Evolutionary conservation across 1,284 basidiomycete genomes (phyloP).

Genomic region (Moesziomyces sp.): DNA sequence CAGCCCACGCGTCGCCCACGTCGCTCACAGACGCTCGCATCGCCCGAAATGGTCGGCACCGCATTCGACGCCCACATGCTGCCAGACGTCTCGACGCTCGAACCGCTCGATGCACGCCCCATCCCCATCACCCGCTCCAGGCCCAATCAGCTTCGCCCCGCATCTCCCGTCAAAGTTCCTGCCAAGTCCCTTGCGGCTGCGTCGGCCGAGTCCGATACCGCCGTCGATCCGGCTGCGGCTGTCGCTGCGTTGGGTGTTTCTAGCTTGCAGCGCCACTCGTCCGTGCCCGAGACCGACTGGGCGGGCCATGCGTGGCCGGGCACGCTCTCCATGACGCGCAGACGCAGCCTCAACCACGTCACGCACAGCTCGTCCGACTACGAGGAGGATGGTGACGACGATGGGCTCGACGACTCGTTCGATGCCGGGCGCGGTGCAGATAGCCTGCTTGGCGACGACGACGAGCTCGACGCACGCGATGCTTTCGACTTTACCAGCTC

Average conservation of each 20-base stretch:
- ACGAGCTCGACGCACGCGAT: conserved; percentile 16
- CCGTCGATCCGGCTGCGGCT: background rate
- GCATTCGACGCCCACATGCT: conserved; percentile 19
- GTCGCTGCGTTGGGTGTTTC: conserved; percentile 3
- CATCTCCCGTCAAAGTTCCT: conserved; percentile 7
- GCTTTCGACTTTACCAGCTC: conserved; percentile 20
- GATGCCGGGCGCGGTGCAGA: background rate
- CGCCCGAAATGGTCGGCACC: conserved; percentile 38
- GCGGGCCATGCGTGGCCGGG: conserved; percentile 32
- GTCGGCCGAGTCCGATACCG: background rate
- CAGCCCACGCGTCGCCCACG: conserved; percentile 15
- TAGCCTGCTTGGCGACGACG: conserved; percentile 7
- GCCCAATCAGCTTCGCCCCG: conserved; percentile 1
- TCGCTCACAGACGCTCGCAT: conserved; percentile 35
- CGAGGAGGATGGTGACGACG: conserved; percentile 38
- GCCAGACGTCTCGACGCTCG: conserved; percentile 27
- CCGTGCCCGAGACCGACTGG: conserved; percentile 43
- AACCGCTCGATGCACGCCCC: conserved; percentile 40
- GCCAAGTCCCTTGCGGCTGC: conserved; percentile 5
- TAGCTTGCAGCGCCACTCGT: conserved; percentile 45
- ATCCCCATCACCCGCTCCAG: conserved; percentile 28
- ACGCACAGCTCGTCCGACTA: conserved; percentile 39
- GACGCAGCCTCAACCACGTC: conserved; percentile 35
- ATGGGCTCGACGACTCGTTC: conserved; percentile 23
- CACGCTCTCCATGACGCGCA: conserved; percentile 28